A percentile compares a stretch with the other conserved stretches of the same genome.
Conservation (phyloP, 129 eudicot genomes). For the Solidago caesia region DNA sequence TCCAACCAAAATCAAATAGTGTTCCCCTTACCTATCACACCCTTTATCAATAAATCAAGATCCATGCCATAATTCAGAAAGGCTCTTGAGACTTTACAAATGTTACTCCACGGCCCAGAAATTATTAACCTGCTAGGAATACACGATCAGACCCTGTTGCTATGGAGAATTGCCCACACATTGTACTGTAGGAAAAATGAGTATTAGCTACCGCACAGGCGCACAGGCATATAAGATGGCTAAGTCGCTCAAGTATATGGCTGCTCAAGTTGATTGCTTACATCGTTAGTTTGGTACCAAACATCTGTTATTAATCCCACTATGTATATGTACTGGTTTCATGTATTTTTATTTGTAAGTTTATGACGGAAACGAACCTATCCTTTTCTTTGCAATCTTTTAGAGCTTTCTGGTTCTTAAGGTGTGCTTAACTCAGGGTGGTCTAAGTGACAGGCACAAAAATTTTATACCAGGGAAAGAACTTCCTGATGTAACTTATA, state of each 20-base stretch:
- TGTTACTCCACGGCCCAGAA: too few species aligned
- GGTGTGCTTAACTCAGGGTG: conserved; percentile 75
- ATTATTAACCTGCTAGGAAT: too few species aligned
- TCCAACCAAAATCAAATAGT: too few species aligned
- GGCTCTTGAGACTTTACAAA: too few species aligned
- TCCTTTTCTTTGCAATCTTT: conserved; percentile 80
- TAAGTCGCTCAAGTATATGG: conserved; percentile 74
- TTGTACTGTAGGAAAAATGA: conserved; percentile 58
- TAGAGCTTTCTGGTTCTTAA: conserved; percentile 83
- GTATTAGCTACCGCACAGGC: conserved; percentile 64
- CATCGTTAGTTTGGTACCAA: conserved; percentile 16
- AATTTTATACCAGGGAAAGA: conserved; percentile 59
- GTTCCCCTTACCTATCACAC: too few species aligned
- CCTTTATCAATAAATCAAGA: too few species aligned
- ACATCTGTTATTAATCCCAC: conserved; percentile 1
- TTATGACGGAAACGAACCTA: conserved; percentile 80
- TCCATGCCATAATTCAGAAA: too few species aligned
- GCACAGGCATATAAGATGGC: conserved; percentile 89
- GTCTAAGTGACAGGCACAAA: conserved; percentile 80
- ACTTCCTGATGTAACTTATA: conserved; percentile 76
- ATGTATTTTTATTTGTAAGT: conserved; percentile 60
- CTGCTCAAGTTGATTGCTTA: conserved; percentile 71
- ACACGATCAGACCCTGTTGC: too few species aligned
- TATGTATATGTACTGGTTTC: conserved; percentile 25
- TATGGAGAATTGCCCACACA: too few species aligned